A percentile compares a stretch with the other conserved stretches of the same genome.
Evolutionary conservation across 164 flowering plant genomes (phyloP).

Genomic region (Echeveria elegans): DNA sequence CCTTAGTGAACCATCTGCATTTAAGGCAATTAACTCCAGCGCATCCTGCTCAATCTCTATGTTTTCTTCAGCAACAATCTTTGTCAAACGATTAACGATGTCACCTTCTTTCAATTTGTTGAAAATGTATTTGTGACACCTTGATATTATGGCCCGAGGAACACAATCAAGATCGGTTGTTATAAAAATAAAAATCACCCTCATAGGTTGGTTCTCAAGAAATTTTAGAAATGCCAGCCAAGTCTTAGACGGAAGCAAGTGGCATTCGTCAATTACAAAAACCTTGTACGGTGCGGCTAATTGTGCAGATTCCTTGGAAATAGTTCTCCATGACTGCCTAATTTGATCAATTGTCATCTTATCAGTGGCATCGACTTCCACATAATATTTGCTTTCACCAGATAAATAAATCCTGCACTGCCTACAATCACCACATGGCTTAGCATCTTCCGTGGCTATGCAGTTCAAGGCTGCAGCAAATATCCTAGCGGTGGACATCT

Average conservation of each 20-base stretch:
- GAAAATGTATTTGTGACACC: constrained; percentile 84
- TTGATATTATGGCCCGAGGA: constrained; percentile 67
- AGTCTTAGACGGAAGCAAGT: constrained; percentile 65
- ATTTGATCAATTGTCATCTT: constrained; percentile 54
- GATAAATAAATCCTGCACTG: constrained; percentile 57
- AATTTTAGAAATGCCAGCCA: constrained; percentile 78
- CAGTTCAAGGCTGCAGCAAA: constrained; percentile 89
- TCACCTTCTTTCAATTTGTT: constrained; percentile 77
- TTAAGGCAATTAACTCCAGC: constrained; percentile 74
- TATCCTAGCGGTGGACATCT: constrained; percentile 76
- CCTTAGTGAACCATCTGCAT: constrained; percentile 91
- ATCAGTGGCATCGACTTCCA: constrained; percentile 70
- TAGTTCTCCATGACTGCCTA: constrained; percentile 34
- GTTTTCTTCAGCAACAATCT: constrained; percentile 57
- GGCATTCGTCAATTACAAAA: constrained; percentile 82
- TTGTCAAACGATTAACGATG: constrained; percentile 54
- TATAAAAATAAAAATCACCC: constrained; percentile 66
- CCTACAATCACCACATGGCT: constrained; percentile 85
- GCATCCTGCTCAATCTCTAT: constrained; percentile 79
- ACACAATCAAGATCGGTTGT: constrained; percentile 82
- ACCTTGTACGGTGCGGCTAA: constrained; percentile 41
- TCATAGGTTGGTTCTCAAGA: constrained; percentile 64
- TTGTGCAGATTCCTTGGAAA: constrained; percentile 26
- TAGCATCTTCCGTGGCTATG: constrained; percentile 45
- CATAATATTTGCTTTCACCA: constrained; percentile 45